Evolutionary conservation across 2,329 filamentous ascomycete genomes (phyloP).

Genomic region (Metarhizium brunneum): DNA sequence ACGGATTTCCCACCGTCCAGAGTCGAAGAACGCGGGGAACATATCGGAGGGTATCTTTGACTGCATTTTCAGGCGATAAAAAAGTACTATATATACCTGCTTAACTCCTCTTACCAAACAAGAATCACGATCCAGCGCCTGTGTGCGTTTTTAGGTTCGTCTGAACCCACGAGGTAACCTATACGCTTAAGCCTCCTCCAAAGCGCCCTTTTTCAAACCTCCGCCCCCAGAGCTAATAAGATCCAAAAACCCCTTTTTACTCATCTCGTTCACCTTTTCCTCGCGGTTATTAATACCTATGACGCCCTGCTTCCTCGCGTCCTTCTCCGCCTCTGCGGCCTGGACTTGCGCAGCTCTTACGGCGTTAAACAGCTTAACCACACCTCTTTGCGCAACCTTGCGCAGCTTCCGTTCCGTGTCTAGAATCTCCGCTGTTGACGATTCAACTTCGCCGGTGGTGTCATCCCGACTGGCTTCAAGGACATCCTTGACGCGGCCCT

Average conservation of each 20-base stretch:
- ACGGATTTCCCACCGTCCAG: background rate
- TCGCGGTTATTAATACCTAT: constrained; percentile 73
- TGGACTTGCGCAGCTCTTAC: constrained; percentile 88
- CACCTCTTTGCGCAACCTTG: constrained; percentile 86
- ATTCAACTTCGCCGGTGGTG: constrained; percentile 29
- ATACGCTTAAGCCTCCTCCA: constrained; percentile 40
- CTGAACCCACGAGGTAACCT: background rate
- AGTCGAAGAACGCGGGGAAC: background rate
- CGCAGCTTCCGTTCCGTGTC: constrained; percentile 72
- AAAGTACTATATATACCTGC: constrained; percentile 6
- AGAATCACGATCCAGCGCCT: background rate
- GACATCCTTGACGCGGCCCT: constrained; percentile 82
- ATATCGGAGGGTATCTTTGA: constrained; percentile 7
- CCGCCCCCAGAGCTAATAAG: constrained; percentile 64
- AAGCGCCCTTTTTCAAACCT: constrained; percentile 45
- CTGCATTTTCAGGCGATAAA: constrained; percentile 8
- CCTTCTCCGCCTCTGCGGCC: constrained; percentile 66
- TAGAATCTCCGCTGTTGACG: constrained; percentile 44
- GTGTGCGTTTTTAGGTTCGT: background rate
- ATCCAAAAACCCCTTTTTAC: constrained; percentile 91
- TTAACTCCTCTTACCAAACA: constrained; percentile 18
- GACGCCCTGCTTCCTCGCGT: constrained; percentile 60
- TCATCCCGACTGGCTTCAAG: constrained; percentile 53
- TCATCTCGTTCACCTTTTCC: constrained; percentile 91
- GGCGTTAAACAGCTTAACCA: constrained; percentile 93